Conservation (phyloP, 306 rosid genomes). For the Quercus gilva region DNA sequence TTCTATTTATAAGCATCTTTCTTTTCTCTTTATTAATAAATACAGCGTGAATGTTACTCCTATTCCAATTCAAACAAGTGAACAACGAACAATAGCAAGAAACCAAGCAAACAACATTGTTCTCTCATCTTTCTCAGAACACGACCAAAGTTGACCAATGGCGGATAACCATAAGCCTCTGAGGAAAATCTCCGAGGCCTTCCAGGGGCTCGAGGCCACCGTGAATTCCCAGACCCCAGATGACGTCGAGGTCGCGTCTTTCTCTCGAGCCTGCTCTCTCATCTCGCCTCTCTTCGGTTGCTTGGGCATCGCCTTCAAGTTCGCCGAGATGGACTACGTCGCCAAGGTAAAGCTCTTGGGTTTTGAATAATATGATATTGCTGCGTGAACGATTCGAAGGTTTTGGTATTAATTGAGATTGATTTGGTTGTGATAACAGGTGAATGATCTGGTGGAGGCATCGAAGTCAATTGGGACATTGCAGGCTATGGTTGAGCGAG, state of each 20-base stretch:
- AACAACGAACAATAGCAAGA: too few species aligned
- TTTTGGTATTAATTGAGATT: neutral
- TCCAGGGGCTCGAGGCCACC: conserved; percentile 52
- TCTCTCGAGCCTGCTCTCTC: conserved; percentile 75
- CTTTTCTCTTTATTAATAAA: too few species aligned
- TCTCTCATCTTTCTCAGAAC: neutral
- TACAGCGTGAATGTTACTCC: too few species aligned
- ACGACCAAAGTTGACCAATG: conserved; percentile 27
- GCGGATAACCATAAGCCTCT: conserved; percentile 51
- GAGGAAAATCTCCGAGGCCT: conserved; percentile 55
- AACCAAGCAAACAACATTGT: neutral
- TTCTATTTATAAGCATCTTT: too few species aligned
- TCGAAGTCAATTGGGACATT: conserved; percentile 65
- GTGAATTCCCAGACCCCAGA: conserved; percentile 44
- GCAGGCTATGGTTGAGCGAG: conserved; percentile 62
- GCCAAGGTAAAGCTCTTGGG: conserved; percentile 50
- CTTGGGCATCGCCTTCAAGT: conserved; percentile 92
- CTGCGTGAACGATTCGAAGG: neutral
- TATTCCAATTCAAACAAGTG: too few species aligned
- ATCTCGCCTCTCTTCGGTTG: conserved; percentile 86
- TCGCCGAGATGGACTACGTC: conserved; percentile 88
- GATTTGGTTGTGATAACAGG: conserved; percentile 40
- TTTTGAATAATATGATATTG: too few species aligned
- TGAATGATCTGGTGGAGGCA: conserved; percentile 72
- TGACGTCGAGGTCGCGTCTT: conserved; percentile 51